Conservation (phyloP, 169 alveolate genomes). For the Haemoproteus tartakovskyi region DNA sequence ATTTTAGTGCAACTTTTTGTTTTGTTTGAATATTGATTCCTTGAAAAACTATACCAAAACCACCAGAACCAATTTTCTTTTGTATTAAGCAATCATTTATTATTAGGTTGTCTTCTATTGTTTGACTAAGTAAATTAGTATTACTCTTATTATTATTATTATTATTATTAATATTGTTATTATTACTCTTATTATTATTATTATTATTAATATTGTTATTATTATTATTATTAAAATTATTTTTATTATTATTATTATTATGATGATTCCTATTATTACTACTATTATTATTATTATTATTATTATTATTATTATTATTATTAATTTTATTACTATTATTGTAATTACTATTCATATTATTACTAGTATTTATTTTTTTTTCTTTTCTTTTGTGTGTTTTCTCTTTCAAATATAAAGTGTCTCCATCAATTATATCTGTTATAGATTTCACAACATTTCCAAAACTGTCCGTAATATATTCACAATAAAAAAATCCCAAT, state of each 20-base stretch:
- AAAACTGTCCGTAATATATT: slow-evolving; percentile 31
- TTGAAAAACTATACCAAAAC: slow-evolving; percentile 63
- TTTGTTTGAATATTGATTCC: slow-evolving; percentile 75
- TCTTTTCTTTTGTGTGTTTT: no score
- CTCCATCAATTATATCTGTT: slow-evolving; percentile 58
- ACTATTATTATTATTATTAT: no score
- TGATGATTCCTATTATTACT: no score
- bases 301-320: no score
- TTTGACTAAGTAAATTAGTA: neutral
- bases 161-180: no score
- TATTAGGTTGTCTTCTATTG: slow-evolving; percentile 35
- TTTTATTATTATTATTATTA: no score
- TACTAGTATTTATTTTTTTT: no score
- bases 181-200: no score
- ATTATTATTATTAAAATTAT: no score
- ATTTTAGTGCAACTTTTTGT: slow-evolving; percentile 75
- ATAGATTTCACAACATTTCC: slow-evolving; percentile 38
- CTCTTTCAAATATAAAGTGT: slow-evolving; percentile 49
- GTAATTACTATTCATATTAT: no score
- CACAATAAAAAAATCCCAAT: slow-evolving; percentile 28
- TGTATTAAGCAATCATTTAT: slow-evolving; percentile 51
- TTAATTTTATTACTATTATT: no score
- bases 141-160: slow-evolving; percentile 5
- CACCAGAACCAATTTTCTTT: slow-evolving; percentile 61
- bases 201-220: no score